Percentiles rank a stretch among this genome's conserved stretches.
Evolutionary conservation across 257 asterid genomes (phyloP).

Genomic region (Ilex asprella): DNA sequence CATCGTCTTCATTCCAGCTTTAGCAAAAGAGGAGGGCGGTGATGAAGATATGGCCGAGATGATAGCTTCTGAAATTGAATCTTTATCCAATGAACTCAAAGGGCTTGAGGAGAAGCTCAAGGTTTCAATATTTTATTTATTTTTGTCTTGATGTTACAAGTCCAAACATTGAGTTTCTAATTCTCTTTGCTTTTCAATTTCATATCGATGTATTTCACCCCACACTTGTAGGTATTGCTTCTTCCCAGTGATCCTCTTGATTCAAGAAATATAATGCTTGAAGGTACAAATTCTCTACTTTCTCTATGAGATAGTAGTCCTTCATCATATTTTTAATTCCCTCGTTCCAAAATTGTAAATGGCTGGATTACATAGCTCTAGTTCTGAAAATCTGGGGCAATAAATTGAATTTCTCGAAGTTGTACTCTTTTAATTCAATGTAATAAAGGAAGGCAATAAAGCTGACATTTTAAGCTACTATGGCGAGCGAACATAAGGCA

Average conservation of each 20-base stretch:
- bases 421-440: too few species aligned
- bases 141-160: not conserved
- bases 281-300: conserved; percentile 42
- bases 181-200: not conserved
- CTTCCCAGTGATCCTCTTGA: conserved; percentile 94
- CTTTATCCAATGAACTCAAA: conserved; percentile 47
- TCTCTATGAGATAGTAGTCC: too few species aligned
- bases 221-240: conserved; percentile 53
- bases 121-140: conserved; percentile 30
- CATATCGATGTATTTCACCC: not conserved
- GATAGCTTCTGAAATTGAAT: conserved; percentile 80
- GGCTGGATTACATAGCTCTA: too few species aligned
- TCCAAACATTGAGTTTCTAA: not conserved
- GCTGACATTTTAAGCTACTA: too few species aligned
- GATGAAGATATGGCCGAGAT: conserved; percentile 90
- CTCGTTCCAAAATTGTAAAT: too few species aligned
- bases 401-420: too few species aligned
- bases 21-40: conserved; percentile 68
- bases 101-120: conserved; percentile 71
- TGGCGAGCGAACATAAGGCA: too few species aligned
- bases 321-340: too few species aligned
- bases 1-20: conserved; percentile 38
- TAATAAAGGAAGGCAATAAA: too few species aligned
- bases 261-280: conserved; percentile 93
- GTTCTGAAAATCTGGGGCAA: too few species aligned